Base-by-base conservation (phyloP, 148 eudicot genomes). In the Salicornia ramosissima region DNA sequence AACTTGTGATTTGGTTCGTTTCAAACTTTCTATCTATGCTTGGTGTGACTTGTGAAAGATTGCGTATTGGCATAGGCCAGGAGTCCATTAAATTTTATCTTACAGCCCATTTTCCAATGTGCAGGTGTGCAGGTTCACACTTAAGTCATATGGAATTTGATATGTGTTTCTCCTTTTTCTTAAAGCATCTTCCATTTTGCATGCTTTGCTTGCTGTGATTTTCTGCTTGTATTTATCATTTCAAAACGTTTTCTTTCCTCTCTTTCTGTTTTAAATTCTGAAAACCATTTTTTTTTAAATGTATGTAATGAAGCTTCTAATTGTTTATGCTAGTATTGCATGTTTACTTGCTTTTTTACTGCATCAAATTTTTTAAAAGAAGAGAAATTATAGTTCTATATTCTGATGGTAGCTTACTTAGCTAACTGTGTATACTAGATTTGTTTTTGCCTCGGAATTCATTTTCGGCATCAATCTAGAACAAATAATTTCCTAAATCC, bases 81-180 rank as follows among this genome's bases (percentile, higher is more conserved):
- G 59, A 40, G 65, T 43, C 64, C 69, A 46, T 2, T 51, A 24
- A 59, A 75, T 65, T 69, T 45, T 77, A 57, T 79, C 89, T 90
- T 77, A 87, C 78, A 40, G 81, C 70, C 81, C 83, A 79, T 80
- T 82, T 85, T 82, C 82, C 84, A 78, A 87, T 86, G 83, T 90
- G 92, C 96, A 90, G 96, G 91, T 78, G 89, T 89, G 83, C 97
- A 89, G 91, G 90, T 92, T 82, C 86, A 76, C 89, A 81, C 77
- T 82, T 81, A 74, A 81, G 71, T 80, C 84, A 84, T 79, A 61
- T 74, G 82, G 80, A 69, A 59, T 77, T 67, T 86, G 83, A 78
- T 79, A 65, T 67, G 71, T 80, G 73, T 67, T 74, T 75, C 66
- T 50, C 52, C 39, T 60, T 43, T 78, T 64, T 45, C 33, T 60